Base-by-base conservation (phyloP, 2,329 filamentous ascomycete species). In the Colletotrichum liaoningense region DNA sequence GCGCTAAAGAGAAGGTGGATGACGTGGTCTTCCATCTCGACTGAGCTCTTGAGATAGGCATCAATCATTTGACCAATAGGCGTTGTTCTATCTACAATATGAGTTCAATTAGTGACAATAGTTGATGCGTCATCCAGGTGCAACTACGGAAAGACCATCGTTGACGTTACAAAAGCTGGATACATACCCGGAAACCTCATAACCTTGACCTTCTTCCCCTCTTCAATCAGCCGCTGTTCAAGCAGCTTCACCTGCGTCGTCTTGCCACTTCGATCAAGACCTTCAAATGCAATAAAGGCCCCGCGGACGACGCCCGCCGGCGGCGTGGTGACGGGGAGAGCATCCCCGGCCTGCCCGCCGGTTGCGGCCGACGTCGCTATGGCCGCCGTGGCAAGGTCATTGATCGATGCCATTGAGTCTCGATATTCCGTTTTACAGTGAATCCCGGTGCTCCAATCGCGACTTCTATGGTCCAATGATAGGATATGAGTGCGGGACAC, bases 1-100 rank as follows among this genome's bases (percentile, higher is more conserved):
- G 95, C 95, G 72, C 93, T 95, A 83, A 98, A 98, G 24, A 98
- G 88, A 1, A 98, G 88, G 81, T 98, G 95, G 77, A 98, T 96
- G 4, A 93, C 93, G 79, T 97, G 95, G 81, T 98, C 95, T 74
- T 97, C 94, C 82, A 95, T 90, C 71, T 94, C 89, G 28, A 89
- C 86, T 69, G 93, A 83, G 72, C 92, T 92, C 76, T 90, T 92
- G 75, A 98, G 88, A 80, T 98, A 98, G 58, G 86, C 85, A 81
- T 97, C 92, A 81, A 98, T 98, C 89, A 97, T 93, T 78, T 94
- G 90, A 1, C 95, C 95, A 77, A 96, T 97, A 0, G 93, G 89
- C 5, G 95, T 97, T 3, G 91, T 92, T 76, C 95, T 89, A 81
- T 98, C 95, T 95, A 58, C 7, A 5, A 35, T 1, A n/a, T 49